Evolutionary conservation across 2,329 filamentous ascomycete species (phyloP).

Genomic region (Chaetomiaceae sp.): DNA sequence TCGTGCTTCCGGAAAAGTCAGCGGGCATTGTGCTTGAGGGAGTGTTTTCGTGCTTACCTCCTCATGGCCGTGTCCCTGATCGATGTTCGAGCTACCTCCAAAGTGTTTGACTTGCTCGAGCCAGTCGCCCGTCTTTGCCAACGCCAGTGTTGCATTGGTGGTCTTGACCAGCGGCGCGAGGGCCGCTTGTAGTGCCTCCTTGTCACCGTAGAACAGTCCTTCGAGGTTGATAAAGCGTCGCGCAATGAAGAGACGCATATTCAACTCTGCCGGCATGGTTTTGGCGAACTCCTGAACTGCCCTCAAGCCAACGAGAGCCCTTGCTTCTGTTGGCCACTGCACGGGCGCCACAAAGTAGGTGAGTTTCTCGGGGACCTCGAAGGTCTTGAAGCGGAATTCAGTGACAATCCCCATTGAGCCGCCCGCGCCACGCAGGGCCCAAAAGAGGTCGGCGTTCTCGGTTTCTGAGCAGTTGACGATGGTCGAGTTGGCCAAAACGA

Average conservation of each 20-base stretch:
- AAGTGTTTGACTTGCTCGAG: slow-evolving; percentile 33
- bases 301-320: slow-evolving; percentile 27
- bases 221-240: slow-evolving; percentile 36
- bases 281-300: slow-evolving; percentile 32
- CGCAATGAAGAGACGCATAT: slow-evolving; percentile 39
- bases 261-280: slow-evolving; percentile 39
- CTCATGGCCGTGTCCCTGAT: slow-evolving; percentile 31
- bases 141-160: slow-evolving; percentile 33
- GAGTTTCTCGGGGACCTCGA: slow-evolving; percentile 33
- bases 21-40: not conserved
- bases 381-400: slow-evolving; percentile 39
- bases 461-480: slow-evolving; percentile 32
- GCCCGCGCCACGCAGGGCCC: slow-evolving; percentile 41
- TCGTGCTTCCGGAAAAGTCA: slow-evolving; percentile 35
- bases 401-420: slow-evolving; percentile 39
- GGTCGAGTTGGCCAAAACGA: slow-evolving; percentile 37
- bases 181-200: slow-evolving; percentile 31
- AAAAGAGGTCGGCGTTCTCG: slow-evolving; percentile 40
- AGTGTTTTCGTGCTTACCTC: slow-evolving; percentile 14
- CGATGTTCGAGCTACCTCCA: slow-evolving; percentile 30
- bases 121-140: slow-evolving; percentile 31
- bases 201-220: slow-evolving; percentile 37
- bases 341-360: slow-evolving; percentile 32
- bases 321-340: slow-evolving; percentile 28
- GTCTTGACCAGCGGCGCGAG: slow-evolving; percentile 34